Percentiles rank a stretch among this genome's conserved stretches.
Evolutionary conservation across 1,284 basidiomycete species (phyloP).

Genomic region (Sanghuangporus sanghuang): DNA sequence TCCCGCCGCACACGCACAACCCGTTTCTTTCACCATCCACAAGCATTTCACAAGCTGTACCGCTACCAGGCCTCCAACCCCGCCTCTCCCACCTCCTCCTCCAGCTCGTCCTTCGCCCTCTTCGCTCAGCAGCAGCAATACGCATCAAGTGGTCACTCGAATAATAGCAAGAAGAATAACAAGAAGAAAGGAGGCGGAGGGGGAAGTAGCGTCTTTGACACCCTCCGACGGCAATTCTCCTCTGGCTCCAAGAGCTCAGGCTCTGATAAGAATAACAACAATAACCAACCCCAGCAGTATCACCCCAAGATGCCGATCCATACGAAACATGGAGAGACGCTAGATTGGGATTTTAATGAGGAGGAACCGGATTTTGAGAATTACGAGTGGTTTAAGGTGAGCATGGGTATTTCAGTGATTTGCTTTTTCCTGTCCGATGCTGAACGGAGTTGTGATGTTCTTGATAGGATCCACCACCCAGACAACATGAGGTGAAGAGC

Average conservation of each 20-base stretch:
- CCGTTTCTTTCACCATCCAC: neutral
- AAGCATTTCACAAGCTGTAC: slow-evolving; percentile 12
- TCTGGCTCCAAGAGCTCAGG: neutral
- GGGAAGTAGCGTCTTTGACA: slow-evolving; percentile 7
- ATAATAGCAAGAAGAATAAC: slow-evolving; percentile 2
- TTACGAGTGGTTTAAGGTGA: slow-evolving; percentile 20
- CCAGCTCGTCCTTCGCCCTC: slow-evolving; percentile 10
- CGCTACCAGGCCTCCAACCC: slow-evolving; percentile 6
- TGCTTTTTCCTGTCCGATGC: neutral
- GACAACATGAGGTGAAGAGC: slow-evolving; percentile 7
- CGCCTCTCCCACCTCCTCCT: slow-evolving; percentile 7
- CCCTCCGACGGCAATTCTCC: slow-evolving; percentile 14
- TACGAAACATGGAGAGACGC: slow-evolving; percentile 17
- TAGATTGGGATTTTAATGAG: slow-evolving; percentile 15
- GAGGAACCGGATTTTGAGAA: slow-evolving; percentile 17
- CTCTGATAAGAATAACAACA: neutral
- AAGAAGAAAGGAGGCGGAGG: neutral
- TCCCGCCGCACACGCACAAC: neutral
- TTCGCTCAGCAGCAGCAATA: slow-evolving; percentile 1
- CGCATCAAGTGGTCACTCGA: neutral
- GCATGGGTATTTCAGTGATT: neutral
- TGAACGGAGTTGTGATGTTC: neutral
- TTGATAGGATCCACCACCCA: slow-evolving; percentile 15
- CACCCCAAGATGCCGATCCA: slow-evolving; percentile 15
- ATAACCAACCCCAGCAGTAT: neutral